A percentile compares a stretch with the other conserved stretches of the same genome.
Evolutionary conservation across 345 rosid species (phyloP).

Genomic region (Orychophragmus violaceus): DNA sequence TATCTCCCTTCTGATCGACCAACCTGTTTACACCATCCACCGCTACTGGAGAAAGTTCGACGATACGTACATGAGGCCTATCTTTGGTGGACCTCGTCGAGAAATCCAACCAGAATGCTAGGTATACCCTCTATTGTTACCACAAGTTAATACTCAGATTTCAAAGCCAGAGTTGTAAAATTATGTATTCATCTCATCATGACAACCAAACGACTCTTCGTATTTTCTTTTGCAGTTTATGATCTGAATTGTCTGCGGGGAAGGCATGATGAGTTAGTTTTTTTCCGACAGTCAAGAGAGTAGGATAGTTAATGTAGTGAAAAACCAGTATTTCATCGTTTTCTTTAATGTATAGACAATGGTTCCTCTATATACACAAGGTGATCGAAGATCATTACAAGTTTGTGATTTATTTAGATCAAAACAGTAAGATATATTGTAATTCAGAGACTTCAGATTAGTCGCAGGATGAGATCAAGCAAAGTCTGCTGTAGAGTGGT

Average conservation of each 20-base stretch:
- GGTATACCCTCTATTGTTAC: neutral
- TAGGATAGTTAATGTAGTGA: slow-evolving; percentile 1
- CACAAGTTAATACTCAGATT: neutral
- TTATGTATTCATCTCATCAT: neutral
- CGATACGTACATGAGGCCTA: slow-evolving; percentile 77
- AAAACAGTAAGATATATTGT: neutral
- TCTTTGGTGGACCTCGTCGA: slow-evolving; percentile 63
- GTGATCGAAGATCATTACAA: slow-evolving; percentile 3
- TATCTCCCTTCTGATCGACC: slow-evolving; percentile 61
- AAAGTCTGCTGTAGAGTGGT: neutral
- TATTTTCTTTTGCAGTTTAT: neutral
- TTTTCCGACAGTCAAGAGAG: slow-evolving; percentile 4
- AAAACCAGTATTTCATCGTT: neutral
- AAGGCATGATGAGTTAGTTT: slow-evolving; percentile 5
- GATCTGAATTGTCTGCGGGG: neutral
- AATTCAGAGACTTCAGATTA: neutral
- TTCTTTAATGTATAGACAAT: slow-evolving; percentile 9
- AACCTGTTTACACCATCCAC: slow-evolving; percentile 77
- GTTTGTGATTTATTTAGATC: slow-evolving; percentile 7
- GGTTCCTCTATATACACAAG: slow-evolving; percentile 14
- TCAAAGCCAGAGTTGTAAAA: neutral
- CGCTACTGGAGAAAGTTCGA: slow-evolving; percentile 85
- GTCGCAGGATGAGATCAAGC: neutral
- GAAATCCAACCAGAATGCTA: slow-evolving; percentile 40
- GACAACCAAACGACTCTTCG: neutral